phyloP scores from a whole-genome alignment of 2,329 filamentous ascomycete genomes.

The Sphaerulina musiva region DNA sequence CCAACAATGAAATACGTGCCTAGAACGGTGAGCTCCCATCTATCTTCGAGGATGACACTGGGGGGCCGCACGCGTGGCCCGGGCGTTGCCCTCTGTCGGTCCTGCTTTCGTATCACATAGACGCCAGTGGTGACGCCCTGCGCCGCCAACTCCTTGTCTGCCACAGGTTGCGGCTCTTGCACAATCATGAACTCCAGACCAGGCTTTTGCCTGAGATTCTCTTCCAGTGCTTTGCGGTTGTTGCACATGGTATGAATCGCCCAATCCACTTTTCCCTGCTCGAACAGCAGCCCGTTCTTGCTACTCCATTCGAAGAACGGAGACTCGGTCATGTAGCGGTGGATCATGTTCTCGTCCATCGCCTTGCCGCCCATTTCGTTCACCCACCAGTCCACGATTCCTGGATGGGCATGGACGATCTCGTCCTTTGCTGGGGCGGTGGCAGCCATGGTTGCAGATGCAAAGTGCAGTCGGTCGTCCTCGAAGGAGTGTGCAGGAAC shows the following conservation, averaged over 20 bases:
- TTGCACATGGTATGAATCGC: slow-evolving; percentile 46
- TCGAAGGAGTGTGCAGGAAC: neutral
- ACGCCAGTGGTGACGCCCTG: slow-evolving; percentile 38
- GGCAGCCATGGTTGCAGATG: slow-evolving; percentile 17
- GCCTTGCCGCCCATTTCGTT: slow-evolving; percentile 16
- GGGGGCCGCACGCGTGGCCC: slow-evolving; percentile 30
- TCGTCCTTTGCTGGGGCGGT: slow-evolving; percentile 26
- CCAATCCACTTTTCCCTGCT: slow-evolving; percentile 47
- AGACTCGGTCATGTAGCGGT: slow-evolving; percentile 57
- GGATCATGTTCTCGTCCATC: slow-evolving; percentile 41
- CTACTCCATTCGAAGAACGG: slow-evolving; percentile 58
- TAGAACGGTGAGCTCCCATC: slow-evolving; percentile 48
- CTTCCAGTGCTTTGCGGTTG: slow-evolving; percentile 53
- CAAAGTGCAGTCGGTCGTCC: neutral
- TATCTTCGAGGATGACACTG: slow-evolving; percentile 38
- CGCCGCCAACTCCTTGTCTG: slow-evolving; percentile 34
- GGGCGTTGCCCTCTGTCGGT: slow-evolving; percentile 39
- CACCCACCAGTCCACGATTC: slow-evolving; percentile 29
- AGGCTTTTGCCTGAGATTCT: slow-evolving; percentile 46
- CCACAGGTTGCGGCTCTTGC: slow-evolving; percentile 49
- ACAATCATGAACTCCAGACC: slow-evolving; percentile 56
- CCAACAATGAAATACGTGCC: slow-evolving; percentile 57
- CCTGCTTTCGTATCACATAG: slow-evolving; percentile 58
- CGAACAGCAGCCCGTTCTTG: slow-evolving; percentile 53
- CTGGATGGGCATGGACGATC: slow-evolving; percentile 16